Evolutionary conservation across 2,329 filamentous ascomycete genomes (phyloP).

Genomic region (Apiospora pterosperma): DNA sequence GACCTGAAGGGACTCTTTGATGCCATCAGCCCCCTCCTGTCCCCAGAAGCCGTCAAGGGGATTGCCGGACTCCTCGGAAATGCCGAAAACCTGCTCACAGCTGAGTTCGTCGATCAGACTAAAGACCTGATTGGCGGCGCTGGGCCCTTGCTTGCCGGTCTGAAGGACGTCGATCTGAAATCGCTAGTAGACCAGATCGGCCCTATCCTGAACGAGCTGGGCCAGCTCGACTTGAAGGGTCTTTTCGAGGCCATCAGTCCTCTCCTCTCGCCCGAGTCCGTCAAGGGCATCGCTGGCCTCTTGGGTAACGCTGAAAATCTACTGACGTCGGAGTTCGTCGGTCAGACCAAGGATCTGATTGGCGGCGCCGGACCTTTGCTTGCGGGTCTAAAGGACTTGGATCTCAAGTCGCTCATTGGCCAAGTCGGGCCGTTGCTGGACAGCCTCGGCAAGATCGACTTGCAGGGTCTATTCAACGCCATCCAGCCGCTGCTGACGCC

Average conservation of each 20-base stretch:
- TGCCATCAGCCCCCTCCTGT: conserved; percentile 31
- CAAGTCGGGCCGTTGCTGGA: conserved; percentile 16
- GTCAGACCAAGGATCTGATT: conserved; percentile 19
- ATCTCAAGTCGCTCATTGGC: conserved; percentile 14
- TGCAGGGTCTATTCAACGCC: conserved; percentile 11
- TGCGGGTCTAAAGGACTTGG: conserved; percentile 27
- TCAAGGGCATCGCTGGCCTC: conserved; percentile 22
- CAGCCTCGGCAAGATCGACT: conserved; percentile 22
- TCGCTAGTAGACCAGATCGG: conserved; percentile 23
- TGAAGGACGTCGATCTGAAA: conserved; percentile 22
- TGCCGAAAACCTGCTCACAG: conserved; percentile 25
- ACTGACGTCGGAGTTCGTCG: conserved; percentile 18
- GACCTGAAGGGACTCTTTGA: conserved; percentile 26
- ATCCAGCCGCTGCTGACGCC: conserved; percentile 27
- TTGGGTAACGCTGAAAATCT: conserved; percentile 22
- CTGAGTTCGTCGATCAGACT: conserved; percentile 25
- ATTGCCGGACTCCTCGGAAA: conserved; percentile 29
- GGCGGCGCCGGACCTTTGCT: conserved; percentile 22
- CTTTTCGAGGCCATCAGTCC: conserved; percentile 23
- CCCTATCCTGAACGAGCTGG: conserved; percentile 26
- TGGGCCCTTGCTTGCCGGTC: conserved; percentile 17
- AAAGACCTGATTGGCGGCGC: conserved; percentile 23
- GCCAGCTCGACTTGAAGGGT: conserved; percentile 21
- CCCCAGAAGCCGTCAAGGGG: conserved; percentile 28
- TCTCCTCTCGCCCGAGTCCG: conserved; percentile 22